phyloP scores from a whole-genome alignment of 176 grass and related monocot genomes.

The Cenchrus purpureus region DNA sequence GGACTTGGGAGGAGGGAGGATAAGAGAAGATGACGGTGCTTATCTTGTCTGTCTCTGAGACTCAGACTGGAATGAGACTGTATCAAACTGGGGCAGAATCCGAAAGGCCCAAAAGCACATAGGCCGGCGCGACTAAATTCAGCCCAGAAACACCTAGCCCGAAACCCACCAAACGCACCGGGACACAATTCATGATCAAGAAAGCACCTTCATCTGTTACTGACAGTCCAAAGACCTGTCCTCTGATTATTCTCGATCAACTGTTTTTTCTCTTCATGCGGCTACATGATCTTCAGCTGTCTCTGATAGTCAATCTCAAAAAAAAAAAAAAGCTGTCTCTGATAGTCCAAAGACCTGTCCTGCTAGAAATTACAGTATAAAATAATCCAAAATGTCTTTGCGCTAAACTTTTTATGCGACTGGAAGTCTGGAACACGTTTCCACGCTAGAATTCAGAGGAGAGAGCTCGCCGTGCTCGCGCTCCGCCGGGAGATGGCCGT shows the following conservation, averaged over 20 bases:
- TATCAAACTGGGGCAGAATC: neutral
- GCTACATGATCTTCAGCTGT: neutral
- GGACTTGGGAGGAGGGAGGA: neutral
- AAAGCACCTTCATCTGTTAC: too few species aligned
- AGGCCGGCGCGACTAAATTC: neutral
- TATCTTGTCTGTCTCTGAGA: neutral
- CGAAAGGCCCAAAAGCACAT: neutral
- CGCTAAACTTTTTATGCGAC: neutral
- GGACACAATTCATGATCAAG: too few species aligned
- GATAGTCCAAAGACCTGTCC: neutral
- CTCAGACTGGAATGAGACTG: neutral
- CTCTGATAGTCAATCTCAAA: neutral
- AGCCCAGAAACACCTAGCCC: too few species aligned
- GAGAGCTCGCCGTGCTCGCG: neutral
- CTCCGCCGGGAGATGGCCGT: constrained; percentile 53
- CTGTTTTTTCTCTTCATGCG: neutral
- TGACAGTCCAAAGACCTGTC: too few species aligned
- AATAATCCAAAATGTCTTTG: neutral
- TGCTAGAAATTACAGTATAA: neutral
- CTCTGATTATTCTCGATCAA: too few species aligned
- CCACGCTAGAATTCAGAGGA: neutral
- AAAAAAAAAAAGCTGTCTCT: neutral
- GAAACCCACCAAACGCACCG: too few species aligned
- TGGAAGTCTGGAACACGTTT: neutral
- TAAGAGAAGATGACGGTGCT: constrained; percentile 43